phyloP scores from a whole-genome alignment of 2,329 filamentous ascomycete genomes.

The Talaromyces sp. region DNA sequence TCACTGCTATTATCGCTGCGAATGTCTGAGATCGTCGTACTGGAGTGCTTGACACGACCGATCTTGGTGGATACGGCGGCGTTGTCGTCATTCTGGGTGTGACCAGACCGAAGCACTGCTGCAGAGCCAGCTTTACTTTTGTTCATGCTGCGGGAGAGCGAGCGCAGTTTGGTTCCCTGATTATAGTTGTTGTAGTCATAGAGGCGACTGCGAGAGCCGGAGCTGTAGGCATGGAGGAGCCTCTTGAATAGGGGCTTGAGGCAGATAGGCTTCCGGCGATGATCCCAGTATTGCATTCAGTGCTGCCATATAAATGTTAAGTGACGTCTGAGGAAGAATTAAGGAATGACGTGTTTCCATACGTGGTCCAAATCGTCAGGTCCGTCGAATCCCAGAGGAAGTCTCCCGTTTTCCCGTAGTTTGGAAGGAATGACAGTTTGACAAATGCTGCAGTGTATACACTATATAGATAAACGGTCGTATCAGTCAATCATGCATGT shows the following conservation, averaged over 20 bases:
- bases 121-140: background rate
- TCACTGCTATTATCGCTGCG: slow-evolving; percentile 3
- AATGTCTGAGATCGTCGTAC: background rate
- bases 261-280: slow-evolving; percentile 33
- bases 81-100: background rate
- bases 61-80: background rate
- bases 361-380: slow-evolving; percentile 51
- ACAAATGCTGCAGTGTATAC: slow-evolving; percentile 46
- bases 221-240: slow-evolving; percentile 27
- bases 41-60: background rate
- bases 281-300: slow-evolving; percentile 34
- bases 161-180: background rate
- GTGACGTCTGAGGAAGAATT: slow-evolving; percentile 1
- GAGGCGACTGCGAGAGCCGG: slow-evolving; percentile 8
- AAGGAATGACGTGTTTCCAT: slow-evolving; percentile 18
- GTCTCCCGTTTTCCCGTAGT: slow-evolving; percentile 43
- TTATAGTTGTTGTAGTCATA: background rate
- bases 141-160: background rate
- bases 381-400: slow-evolving; percentile 49
- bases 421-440: slow-evolving; percentile 42
- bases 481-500: background rate
- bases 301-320: background rate
- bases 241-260: slow-evolving; percentile 35
- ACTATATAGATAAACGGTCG: slow-evolving; percentile 20
- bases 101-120: background rate